Percentiles rank a stretch among this genome's conserved stretches.
Conservation (phyloP, 2,329 filamentous ascomycete genomes). For the Exophiala sideris region DNA sequence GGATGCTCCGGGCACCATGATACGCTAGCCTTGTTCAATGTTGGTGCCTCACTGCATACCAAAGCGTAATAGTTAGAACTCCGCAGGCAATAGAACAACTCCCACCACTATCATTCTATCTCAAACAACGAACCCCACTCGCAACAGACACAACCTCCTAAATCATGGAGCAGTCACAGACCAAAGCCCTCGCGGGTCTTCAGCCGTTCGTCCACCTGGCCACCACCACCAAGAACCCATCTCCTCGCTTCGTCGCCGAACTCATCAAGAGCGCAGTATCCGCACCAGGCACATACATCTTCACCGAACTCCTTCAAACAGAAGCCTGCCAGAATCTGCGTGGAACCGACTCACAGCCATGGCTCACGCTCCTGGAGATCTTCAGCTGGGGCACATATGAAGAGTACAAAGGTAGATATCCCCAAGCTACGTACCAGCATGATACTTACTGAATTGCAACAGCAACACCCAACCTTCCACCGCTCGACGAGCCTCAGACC, state of each 20-base stretch:
- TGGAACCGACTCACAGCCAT: slow-evolving; percentile 45
- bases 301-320: slow-evolving; percentile 83
- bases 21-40: too few relatives aligned
- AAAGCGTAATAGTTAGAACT: too few relatives aligned
- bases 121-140: background rate
- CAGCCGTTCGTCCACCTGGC: slow-evolving; percentile 88
- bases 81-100: background rate
- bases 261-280: slow-evolving; percentile 84
- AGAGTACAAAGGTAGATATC: slow-evolving; percentile 62
- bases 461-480: slow-evolving; percentile 60
- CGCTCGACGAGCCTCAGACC: slow-evolving; percentile 67
- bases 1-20: too few relatives aligned
- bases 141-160: too few relatives aligned
- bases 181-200: slow-evolving; percentile 56
- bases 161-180: slow-evolving; percentile 46
- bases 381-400: slow-evolving; percentile 91
- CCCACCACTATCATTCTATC: background rate
- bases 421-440: slow-evolving; percentile 21
- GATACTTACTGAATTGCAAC: slow-evolving; percentile 11
- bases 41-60: too few relatives aligned
- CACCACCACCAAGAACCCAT: slow-evolving; percentile 68
- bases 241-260: slow-evolving; percentile 79
- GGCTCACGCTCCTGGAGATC: slow-evolving; percentile 74
- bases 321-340: slow-evolving; percentile 73
- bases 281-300: slow-evolving; percentile 85